Conservation (phyloP, 129 eudicot genomes). For the Tanacetum coccineum region DNA sequence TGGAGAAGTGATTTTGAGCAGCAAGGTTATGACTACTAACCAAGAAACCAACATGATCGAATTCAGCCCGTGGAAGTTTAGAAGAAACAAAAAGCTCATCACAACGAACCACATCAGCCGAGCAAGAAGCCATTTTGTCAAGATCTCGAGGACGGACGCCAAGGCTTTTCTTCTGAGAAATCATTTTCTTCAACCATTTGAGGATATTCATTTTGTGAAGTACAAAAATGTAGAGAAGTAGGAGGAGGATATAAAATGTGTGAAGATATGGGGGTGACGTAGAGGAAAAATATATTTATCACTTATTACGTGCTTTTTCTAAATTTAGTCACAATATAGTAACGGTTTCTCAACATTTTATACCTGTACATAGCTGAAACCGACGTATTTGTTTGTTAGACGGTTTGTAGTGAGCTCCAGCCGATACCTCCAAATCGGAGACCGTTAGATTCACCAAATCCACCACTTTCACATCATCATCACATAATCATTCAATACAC, state of each 20-base stretch:
- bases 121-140: not conserved
- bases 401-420: no score
- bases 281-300: conserved; percentile 12
- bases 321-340: not conserved
- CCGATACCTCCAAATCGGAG: no score
- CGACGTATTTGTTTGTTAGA: not conserved
- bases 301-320: not conserved
- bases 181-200: conserved; percentile 23
- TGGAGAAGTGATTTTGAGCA: conserved; percentile 36
- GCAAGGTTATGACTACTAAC: conserved; percentile 27
- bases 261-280: not conserved
- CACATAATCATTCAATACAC: no score
- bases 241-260: conserved; percentile 1
- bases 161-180: not conserved
- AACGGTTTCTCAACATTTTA: not conserved
- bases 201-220: not conserved
- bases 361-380: not conserved
- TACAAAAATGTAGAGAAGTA: conserved; percentile 1
- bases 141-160: not conserved
- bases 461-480: no score
- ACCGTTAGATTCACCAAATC: no score
- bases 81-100: conserved; percentile 31
- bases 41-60: conserved; percentile 17
- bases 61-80: not conserved
- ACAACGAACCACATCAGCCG: conserved; percentile 18